phyloP scores from a whole-genome alignment of 23 red algal genomes.

The Porphyridium purpureum region DNA sequence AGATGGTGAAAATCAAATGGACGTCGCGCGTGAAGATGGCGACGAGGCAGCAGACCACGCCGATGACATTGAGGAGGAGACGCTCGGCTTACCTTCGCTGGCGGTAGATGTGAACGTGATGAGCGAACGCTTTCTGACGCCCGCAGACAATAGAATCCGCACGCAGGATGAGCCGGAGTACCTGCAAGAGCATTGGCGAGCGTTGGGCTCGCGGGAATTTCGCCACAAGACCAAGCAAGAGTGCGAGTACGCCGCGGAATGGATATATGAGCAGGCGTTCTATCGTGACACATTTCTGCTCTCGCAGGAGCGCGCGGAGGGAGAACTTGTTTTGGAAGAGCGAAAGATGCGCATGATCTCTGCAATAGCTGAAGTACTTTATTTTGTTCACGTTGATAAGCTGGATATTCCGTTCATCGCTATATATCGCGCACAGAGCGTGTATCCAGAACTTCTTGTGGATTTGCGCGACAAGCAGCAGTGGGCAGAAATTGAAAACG shows the following conservation, averaged over 20 bases:
- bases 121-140: slow-evolving; percentile 1
- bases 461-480: slow-evolving; percentile 7
- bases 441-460: slow-evolving; percentile 29
- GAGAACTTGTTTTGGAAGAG: too few species aligned
- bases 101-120: too few species aligned
- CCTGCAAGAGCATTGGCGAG: slow-evolving; percentile 65
- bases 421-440: slow-evolving; percentile 48
- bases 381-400: slow-evolving; percentile 70
- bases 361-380: slow-evolving; percentile 36
- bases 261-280: slow-evolving; percentile 18
- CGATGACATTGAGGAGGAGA: too few species aligned
- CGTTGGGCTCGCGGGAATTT: too few species aligned
- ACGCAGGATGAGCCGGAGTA: slow-evolving; percentile 55
- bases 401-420: slow-evolving; percentile 80
- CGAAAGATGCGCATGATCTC: not conserved
- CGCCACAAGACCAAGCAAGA: not conserved
- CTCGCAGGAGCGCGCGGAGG: not conserved
- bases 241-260: not conserved
- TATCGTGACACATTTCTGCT: too few species aligned
- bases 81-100: too few species aligned
- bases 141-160: slow-evolving; percentile 13
- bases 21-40: too few species aligned
- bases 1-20: too few species aligned
- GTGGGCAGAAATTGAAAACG: slow-evolving; percentile 3
- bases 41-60: too few species aligned